Base-by-base conservation (phyloP, 1,284 basidiomycete species). In the Heliocybe sulcata region DNA sequence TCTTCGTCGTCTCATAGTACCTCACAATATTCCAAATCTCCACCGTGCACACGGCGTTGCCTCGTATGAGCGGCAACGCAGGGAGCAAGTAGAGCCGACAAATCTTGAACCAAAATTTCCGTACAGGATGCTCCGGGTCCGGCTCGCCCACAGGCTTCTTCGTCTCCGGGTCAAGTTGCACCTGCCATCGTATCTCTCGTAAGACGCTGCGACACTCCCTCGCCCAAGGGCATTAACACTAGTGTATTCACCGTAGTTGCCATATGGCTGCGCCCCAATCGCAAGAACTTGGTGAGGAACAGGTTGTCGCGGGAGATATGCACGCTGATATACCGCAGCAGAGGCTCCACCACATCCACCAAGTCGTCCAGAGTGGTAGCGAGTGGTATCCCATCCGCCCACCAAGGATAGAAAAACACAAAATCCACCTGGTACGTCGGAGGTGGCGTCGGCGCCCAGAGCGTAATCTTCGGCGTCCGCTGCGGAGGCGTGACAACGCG, bases 341-440 rank as follows among this genome's bases (percentile, higher is more conserved):
- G 72, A 16, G 89, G 89, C 59, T 91, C 87, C 35, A 89, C 72
- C 26, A 92, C 78, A 64, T 87, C 77, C 55, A 80, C 74, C 25
- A 94, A 67, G 62, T 95, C 91, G 48, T 87, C 83, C 52, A 82
- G 64, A 0, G 76, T 75, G 1, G 74, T 72, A 64, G 87, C 89
- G 25, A 82, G 63, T 12, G 91, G 91, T 33, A 94, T 71, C 42
- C 80, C 76, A 51, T 89, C 81, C 14, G 70, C 68, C 94, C 94
- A 97, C 52, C 83, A 75, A 1, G 92, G 84, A 69, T 87, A 96
- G 77, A 97, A 98, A 76, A 93, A 98, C 9, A 90, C 81, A 63
- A 90, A 94, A 48, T 87, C 83, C 22, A 77, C 78, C 4, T 73
- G 77, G 55, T 73, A 77, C 12, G 91, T 92, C 58, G 81, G 77